Conservation (phyloP, 306 rosid species). For the Sophora flavescens region DNA sequence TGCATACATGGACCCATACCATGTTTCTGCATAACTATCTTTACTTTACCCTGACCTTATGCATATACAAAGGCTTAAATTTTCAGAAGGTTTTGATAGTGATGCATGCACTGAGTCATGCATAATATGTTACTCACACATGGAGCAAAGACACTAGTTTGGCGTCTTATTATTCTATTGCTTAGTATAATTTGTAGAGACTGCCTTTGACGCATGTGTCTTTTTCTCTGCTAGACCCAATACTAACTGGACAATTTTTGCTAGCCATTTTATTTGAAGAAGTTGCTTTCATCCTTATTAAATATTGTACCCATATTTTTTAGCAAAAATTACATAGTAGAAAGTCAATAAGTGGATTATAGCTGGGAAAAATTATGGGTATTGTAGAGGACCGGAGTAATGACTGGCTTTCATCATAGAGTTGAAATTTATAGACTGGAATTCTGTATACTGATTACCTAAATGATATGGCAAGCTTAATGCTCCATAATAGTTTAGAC, state of each 20-base stretch:
- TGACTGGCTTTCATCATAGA: neutral
- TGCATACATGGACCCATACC: neutral
- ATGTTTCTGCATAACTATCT: neutral
- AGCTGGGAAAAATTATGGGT: slow-evolving; percentile 11
- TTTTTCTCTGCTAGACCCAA: slow-evolving; percentile 25
- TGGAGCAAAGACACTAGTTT: slow-evolving; percentile 26
- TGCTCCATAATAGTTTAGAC: neutral
- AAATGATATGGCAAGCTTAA: neutral
- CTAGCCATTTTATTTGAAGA: slow-evolving; percentile 4
- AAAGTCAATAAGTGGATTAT: neutral
- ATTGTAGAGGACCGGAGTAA: neutral
- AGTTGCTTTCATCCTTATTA: slow-evolving; percentile 10
- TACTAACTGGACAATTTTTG: neutral
- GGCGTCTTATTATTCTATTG: neutral
- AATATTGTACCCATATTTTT: neutral
- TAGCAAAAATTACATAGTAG: neutral
- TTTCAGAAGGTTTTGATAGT: slow-evolving; percentile 22
- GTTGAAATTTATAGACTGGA: slow-evolving; percentile 27
- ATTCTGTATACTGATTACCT: slow-evolving; percentile 17
- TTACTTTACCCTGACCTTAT: neutral
- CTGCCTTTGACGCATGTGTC: neutral
- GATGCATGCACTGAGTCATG: slow-evolving; percentile 27
- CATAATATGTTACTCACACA: slow-evolving; percentile 10
- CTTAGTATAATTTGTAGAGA: slow-evolving; percentile 4
- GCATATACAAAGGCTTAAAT: slow-evolving; percentile 19